phyloP scores from a whole-genome alignment of 352 stramenopile genomes.

The Pythium myriotylum region DNA sequence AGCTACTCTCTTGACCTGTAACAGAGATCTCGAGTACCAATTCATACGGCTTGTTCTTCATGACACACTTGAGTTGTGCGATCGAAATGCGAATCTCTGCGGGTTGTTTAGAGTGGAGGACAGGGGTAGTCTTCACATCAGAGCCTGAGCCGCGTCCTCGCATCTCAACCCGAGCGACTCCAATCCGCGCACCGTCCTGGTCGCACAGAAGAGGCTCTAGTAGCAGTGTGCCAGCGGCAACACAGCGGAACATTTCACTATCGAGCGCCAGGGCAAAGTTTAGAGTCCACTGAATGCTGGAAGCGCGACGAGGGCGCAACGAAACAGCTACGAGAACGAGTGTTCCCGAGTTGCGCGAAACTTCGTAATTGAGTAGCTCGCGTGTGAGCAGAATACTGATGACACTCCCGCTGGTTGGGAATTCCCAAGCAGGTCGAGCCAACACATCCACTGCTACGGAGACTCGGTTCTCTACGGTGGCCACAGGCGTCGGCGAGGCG shows the following conservation, averaged over 20 bases:
- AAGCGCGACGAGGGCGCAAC: conserved; percentile 5
- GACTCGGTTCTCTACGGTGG: not conserved
- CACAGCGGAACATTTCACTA: not conserved
- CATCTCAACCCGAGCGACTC: not conserved
- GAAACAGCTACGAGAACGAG: conserved; percentile 13
- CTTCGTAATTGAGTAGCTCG: conserved; percentile 1
- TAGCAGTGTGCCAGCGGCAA: not conserved
- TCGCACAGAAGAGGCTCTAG: conserved; percentile 6
- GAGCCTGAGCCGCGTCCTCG: not conserved
- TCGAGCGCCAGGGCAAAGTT: conserved; percentile 10
- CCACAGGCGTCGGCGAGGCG: not conserved
- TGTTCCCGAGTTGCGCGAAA: not conserved
- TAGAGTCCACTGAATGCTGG: not conserved
- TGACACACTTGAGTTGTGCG: conserved; percentile 2
- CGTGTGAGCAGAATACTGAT: conserved; percentile 8
- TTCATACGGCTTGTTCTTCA: not conserved
- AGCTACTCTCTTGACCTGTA: conserved; percentile 4
- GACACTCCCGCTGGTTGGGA: not conserved
- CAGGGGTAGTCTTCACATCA: not conserved
- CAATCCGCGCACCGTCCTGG: conserved; percentile 2
- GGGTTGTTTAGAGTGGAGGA: not conserved
- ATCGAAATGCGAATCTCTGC: conserved; percentile 2
- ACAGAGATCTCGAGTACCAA: conserved; percentile 10
- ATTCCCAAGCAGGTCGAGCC: conserved; percentile 1
- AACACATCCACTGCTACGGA: not conserved